A percentile compares a stretch with the other conserved stretches of the same genome.
Conservation (phyloP, 192 early-diverging fungal species). For the Pilaira anomala region DNA sequence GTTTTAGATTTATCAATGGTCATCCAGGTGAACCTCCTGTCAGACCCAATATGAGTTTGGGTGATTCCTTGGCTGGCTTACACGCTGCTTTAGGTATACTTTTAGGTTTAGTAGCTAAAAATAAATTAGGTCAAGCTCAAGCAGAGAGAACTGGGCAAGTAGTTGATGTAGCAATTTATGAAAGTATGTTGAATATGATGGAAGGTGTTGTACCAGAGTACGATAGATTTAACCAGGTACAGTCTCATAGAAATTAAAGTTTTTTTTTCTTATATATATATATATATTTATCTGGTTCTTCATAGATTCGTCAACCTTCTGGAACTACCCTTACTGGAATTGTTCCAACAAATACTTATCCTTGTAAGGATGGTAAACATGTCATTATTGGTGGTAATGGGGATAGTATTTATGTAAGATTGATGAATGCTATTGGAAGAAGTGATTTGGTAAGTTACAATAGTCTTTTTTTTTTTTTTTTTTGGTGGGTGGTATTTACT, state of each 20-base stretch:
- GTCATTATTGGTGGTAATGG: slow-evolving; percentile 54
- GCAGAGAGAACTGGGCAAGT: slow-evolving; percentile 38
- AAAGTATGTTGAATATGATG: slow-evolving; percentile 49
- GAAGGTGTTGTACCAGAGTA: slow-evolving; percentile 49
- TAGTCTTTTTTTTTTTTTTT: no score
- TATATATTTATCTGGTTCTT: not conserved
- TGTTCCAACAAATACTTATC: slow-evolving; percentile 47
- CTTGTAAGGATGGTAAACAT: slow-evolving; percentile 43
- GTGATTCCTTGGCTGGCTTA: slow-evolving; percentile 49
- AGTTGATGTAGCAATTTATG: slow-evolving; percentile 51
- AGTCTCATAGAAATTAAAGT: not conserved
- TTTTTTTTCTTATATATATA: not conserved
- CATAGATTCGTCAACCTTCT: slow-evolving; percentile 46
- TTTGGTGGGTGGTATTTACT: not conserved
- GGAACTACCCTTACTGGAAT: slow-evolving; percentile 52
- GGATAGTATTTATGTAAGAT: slow-evolving; percentile 46
- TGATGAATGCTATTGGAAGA: slow-evolving; percentile 42
- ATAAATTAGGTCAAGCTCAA: slow-evolving; percentile 25
- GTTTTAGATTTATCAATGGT: slow-evolving; percentile 45
- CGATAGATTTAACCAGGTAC: slow-evolving; percentile 43
- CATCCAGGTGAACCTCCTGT: slow-evolving; percentile 42
- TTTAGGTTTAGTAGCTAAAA: slow-evolving; percentile 35
- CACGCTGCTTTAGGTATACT: slow-evolving; percentile 45
- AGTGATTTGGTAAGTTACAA: slow-evolving; percentile 37
- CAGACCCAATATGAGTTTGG: slow-evolving; percentile 49